Conservation (phyloP, 164 flowering plant species). For the Magnolia officinalis region DNA sequence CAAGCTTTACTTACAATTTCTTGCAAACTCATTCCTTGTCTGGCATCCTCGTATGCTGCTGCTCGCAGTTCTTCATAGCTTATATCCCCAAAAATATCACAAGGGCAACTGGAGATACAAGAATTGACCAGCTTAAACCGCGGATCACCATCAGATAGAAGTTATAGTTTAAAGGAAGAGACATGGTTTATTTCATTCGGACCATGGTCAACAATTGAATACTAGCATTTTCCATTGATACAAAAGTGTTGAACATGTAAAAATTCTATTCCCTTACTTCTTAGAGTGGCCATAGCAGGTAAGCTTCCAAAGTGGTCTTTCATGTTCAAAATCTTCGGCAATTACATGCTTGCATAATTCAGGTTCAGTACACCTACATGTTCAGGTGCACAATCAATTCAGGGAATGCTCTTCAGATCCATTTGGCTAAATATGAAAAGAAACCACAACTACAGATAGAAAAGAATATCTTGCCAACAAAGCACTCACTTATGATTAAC, state of each 20-base stretch:
- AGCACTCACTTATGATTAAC: constrained; percentile 55
- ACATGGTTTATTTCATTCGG: not conserved
- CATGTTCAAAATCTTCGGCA: constrained; percentile 63
- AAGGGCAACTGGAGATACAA: constrained; percentile 52
- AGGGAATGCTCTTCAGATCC: not conserved
- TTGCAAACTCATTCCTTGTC: constrained; percentile 55
- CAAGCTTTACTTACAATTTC: constrained; percentile 62
- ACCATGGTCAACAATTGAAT: not conserved
- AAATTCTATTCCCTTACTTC: constrained; percentile 28
- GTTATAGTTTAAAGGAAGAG: not conserved
- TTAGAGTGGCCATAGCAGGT: constrained; percentile 75
- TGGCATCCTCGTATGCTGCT: constrained; percentile 80
- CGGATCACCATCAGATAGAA: not conserved
- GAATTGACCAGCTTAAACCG: not conserved
- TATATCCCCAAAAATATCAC: constrained; percentile 86
- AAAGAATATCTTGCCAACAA: not conserved
- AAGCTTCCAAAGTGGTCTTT: constrained; percentile 87
- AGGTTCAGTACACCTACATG: constrained; percentile 69
- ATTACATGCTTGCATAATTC: constrained; percentile 65
- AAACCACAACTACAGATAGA: not conserved
- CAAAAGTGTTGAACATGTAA: no score
- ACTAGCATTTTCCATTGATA: not conserved
- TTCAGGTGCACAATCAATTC: constrained; percentile 10
- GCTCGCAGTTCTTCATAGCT: constrained; percentile 89
- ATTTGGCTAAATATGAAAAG: not conserved